Conservation (phyloP, 1,284 basidiomycete genomes). For the Rhodotorula sp. region DNA sequence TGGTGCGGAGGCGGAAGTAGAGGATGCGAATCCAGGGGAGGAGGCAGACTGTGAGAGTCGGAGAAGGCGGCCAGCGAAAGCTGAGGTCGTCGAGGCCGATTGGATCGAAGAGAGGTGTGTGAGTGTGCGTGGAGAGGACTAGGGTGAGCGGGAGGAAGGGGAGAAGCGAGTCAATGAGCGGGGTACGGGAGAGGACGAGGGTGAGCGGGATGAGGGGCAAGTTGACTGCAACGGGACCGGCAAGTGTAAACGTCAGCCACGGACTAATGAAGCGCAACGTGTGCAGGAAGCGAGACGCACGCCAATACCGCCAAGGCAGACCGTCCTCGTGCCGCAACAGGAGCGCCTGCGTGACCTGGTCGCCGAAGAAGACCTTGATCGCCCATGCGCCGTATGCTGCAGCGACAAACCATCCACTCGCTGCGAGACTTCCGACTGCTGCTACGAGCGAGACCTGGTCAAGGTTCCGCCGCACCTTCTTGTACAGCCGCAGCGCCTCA, state of each 20-base stretch:
- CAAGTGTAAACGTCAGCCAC: constrained; percentile 55
- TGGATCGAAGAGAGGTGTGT: constrained; percentile 9
- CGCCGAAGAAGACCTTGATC: constrained; percentile 59
- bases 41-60: constrained; percentile 38
- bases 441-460: constrained; percentile 18
- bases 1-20: constrained; percentile 34
- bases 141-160: constrained; percentile 43
- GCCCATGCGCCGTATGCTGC: constrained; percentile 70
- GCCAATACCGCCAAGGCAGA: constrained; percentile 58
- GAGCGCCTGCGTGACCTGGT: constrained; percentile 61
- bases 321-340: constrained; percentile 63
- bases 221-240: constrained; percentile 51
- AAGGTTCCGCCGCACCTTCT: constrained; percentile 47
- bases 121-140: constrained; percentile 27
- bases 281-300: constrained; percentile 12
- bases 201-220: constrained; percentile 63
- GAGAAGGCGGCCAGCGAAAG: constrained; percentile 37
- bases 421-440: background rate
- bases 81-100: constrained; percentile 40
- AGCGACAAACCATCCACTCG: constrained; percentile 62
- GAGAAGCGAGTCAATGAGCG: constrained; percentile 43
- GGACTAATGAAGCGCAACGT: background rate
- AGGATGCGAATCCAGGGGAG: constrained; percentile 42
- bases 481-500: constrained; percentile 53
- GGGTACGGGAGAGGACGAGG: constrained; percentile 56